Percentiles rank a stretch among this genome's conserved stretches.
These are phyloP conservation scores for Sphaceloma murrayae DNA, from an alignment of 2,329 filamentous ascomycete species.

Conservation along the genomic window DNA sequence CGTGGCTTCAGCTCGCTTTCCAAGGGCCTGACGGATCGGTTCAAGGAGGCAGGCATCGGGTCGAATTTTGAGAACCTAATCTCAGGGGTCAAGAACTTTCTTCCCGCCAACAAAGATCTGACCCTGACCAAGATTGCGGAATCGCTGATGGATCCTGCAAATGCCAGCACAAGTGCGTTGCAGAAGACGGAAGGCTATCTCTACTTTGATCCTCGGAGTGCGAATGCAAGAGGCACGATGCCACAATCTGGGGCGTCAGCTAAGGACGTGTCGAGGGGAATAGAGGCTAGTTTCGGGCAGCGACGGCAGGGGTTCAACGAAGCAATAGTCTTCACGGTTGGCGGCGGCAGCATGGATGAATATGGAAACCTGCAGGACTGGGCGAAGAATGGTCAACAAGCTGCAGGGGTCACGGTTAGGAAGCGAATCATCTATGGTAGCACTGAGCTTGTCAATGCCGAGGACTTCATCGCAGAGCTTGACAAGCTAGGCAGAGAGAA, in stretches of 20 bases:
- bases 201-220: slow-evolving; percentile 91
- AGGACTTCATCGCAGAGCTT: slow-evolving; percentile 52
- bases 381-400: slow-evolving; percentile 56
- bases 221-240: slow-evolving; percentile 86
- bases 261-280: slow-evolving; percentile 44
- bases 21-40: slow-evolving; percentile 80
- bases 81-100: slow-evolving; percentile 92
- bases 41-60: slow-evolving; percentile 80
- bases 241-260: slow-evolving; percentile 59
- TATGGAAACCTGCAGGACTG: slow-evolving; percentile 97
- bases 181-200: slow-evolving; percentile 94
- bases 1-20: slow-evolving; percentile 87
- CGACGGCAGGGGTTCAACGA: slow-evolving; percentile 45
- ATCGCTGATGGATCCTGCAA: slow-evolving; percentile 90
- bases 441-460: slow-evolving; percentile 61
- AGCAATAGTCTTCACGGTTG: slow-evolving; percentile 40
- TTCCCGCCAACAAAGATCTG: slow-evolving; percentile 90
- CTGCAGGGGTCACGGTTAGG: slow-evolving; percentile 47
- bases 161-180: slow-evolving; percentile 82
- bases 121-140: slow-evolving; percentile 97
- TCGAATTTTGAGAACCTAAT: slow-evolving; percentile 90
- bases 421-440: slow-evolving; percentile 89
- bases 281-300: slow-evolving; percentile 80
- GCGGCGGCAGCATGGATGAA: slow-evolving; percentile 96
- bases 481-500: slow-evolving; percentile 49